Conservation (phyloP, 352 stramenopile species). For the Phytophthora melonis region DNA sequence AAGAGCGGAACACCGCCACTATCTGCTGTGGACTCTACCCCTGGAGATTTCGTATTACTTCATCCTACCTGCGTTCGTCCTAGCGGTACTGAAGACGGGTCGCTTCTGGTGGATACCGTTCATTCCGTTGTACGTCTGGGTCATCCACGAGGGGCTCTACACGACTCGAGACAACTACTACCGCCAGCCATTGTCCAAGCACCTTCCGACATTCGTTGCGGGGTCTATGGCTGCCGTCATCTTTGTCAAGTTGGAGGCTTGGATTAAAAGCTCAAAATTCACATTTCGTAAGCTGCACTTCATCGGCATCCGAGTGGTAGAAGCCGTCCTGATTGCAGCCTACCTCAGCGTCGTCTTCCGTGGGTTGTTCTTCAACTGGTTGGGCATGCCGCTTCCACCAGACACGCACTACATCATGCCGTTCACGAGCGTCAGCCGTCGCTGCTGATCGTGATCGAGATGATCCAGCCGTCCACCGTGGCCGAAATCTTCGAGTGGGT, state of each 20-base stretch:
- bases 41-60: neutral
- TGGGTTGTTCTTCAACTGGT: constrained; percentile 38
- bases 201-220: constrained; percentile 36
- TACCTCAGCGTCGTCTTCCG: constrained; percentile 9
- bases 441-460: constrained; percentile 43
- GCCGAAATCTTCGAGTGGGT: constrained; percentile 21
- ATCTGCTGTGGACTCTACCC: constrained; percentile 50
- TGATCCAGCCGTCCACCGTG: constrained; percentile 35
- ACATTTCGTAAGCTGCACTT: neutral
- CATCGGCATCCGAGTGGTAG: constrained; percentile 20
- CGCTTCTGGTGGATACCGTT: constrained; percentile 41
- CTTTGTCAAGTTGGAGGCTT: no score
- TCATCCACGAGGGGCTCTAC: constrained; percentile 22
- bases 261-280: constrained; percentile 4
- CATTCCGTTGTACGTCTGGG: constrained; percentile 29
- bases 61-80: no score
- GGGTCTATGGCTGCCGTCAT: no score
- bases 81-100: constrained; percentile 9
- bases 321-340: constrained; percentile 25
- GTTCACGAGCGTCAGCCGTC: constrained; percentile 13
- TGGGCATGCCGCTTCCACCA: constrained; percentile 17
- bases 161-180: constrained; percentile 27
- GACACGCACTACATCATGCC: constrained; percentile 22
- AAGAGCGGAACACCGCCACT: constrained; percentile 32
- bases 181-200: constrained; percentile 17